phyloP scores from a whole-genome alignment of 2,329 filamentous ascomycete genomes.

The Aspergillus sojae region DNA sequence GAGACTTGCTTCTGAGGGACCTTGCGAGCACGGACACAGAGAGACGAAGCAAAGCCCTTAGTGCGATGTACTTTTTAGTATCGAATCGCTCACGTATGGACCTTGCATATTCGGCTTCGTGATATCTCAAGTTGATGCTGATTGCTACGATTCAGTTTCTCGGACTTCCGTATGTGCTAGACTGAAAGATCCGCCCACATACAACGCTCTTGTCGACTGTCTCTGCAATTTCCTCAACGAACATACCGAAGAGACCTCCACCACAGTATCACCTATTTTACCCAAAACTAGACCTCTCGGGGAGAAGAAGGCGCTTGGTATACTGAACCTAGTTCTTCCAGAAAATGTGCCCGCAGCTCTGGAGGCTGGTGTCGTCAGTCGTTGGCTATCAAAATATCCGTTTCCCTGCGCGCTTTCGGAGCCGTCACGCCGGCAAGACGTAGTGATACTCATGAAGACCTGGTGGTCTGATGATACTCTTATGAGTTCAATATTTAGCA shows the following conservation, averaged over 20 bases:
- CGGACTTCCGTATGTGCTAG: constrained; percentile 38
- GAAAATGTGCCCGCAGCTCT: constrained; percentile 61
- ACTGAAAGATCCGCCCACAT: constrained; percentile 40
- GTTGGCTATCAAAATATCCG: constrained; percentile 73
- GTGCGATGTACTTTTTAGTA: constrained; percentile 47
- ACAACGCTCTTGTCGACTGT: constrained; percentile 44
- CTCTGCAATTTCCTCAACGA: constrained; percentile 45
- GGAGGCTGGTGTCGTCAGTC: constrained; percentile 67
- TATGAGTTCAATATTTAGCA: constrained; percentile 48
- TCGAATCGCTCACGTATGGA: constrained; percentile 42
- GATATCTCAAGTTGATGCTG: not conserved
- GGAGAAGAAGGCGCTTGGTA: constrained; percentile 47
- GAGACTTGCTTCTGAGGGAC: constrained; percentile 45
- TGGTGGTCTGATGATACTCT: constrained; percentile 46
- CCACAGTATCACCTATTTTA: constrained; percentile 40
- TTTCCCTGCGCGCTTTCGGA: constrained; percentile 63
- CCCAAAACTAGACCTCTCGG: constrained; percentile 45
- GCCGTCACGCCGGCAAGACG: constrained; percentile 47
- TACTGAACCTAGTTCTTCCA: constrained; percentile 65
- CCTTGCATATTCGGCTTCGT: not conserved
- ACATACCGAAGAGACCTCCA: constrained; percentile 37
- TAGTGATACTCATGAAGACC: constrained; percentile 44
- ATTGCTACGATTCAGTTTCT: constrained; percentile 31
- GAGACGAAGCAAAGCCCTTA: constrained; percentile 45
- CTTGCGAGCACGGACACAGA: constrained; percentile 41